Conservation (phyloP, 257 asterid species). For the Nicotiana paniculata region DNA sequence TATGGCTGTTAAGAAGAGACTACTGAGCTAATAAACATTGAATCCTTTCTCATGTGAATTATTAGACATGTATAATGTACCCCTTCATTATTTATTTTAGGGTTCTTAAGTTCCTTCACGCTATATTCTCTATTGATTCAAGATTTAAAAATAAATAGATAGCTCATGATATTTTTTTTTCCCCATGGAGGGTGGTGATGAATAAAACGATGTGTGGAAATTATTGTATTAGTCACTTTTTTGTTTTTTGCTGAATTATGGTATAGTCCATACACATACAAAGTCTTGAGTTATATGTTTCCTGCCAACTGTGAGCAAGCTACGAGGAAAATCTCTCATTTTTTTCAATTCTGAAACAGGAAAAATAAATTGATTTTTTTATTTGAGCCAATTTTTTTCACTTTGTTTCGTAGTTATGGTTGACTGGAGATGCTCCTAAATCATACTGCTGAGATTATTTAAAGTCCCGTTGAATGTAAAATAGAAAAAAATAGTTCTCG, state of each 20-base stretch:
- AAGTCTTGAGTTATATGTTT: not conserved
- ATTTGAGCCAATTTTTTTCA: not conserved
- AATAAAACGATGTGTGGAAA: not conserved
- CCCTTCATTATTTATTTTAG: not conserved
- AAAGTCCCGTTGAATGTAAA: no score
- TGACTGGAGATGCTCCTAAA: no score
- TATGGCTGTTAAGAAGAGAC: constrained; percentile 16
- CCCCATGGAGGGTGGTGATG: not conserved
- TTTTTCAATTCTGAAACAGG: not conserved
- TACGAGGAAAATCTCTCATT: not conserved
- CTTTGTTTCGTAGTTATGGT: no score
- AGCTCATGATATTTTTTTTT: not conserved
- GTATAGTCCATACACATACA: not conserved
- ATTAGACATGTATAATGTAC: not conserved
- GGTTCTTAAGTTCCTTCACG: not conserved
- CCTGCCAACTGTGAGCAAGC: not conserved
- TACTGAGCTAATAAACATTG: not conserved
- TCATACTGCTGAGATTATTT: no score
- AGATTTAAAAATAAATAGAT: not conserved
- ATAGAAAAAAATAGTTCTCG: no score
- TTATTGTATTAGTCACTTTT: not conserved
- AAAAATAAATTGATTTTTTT: no score
- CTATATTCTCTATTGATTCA: not conserved
- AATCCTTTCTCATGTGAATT: not conserved
- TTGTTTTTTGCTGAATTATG: no score